These are phyloP conservation scores for Cytospora piceae DNA, from an alignment of 2,329 filamentous ascomycete genomes.

Conservation along the genomic window DNA sequence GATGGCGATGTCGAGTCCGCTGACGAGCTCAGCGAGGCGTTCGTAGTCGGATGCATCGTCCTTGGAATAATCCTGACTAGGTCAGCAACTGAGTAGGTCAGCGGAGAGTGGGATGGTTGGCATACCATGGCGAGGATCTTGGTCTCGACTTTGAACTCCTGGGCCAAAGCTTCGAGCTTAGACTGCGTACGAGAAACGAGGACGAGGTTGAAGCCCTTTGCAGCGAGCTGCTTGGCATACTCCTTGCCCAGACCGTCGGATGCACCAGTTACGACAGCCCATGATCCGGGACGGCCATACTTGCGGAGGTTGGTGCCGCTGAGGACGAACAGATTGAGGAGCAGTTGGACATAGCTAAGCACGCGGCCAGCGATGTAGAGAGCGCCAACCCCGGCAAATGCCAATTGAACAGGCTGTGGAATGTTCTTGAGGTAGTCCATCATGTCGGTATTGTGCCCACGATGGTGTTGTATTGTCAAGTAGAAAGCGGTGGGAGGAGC, in stretches of 20 bases:
- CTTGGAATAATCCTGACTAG: slow-evolving; percentile 72
- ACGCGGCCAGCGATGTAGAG: slow-evolving; percentile 61
- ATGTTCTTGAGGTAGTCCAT: slow-evolving; percentile 42
- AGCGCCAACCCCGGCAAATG: slow-evolving; percentile 59
- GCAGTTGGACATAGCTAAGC: slow-evolving; percentile 61
- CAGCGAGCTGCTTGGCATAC: slow-evolving; percentile 86
- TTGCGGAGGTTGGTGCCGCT: slow-evolving; percentile 75
- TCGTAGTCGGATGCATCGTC: slow-evolving; percentile 82
- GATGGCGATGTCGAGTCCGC: slow-evolving; percentile 79
- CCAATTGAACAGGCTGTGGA: slow-evolving; percentile 51
- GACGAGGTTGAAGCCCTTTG: slow-evolving; percentile 91
- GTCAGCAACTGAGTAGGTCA: background rate
- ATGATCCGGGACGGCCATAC: slow-evolving; percentile 89
- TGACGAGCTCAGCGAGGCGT: slow-evolving; percentile 68
- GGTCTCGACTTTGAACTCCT: slow-evolving; percentile 76
- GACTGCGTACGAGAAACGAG: slow-evolving; percentile 94
- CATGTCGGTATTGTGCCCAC: slow-evolving; percentile 5
- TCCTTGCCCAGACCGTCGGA: slow-evolving; percentile 98
- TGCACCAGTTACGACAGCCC: slow-evolving; percentile 92
- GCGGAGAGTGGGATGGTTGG: background rate
- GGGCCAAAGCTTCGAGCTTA: slow-evolving; percentile 79
- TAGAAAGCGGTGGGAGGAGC: background rate
- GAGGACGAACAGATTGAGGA: slow-evolving; percentile 71
- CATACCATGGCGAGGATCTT: slow-evolving; percentile 77
- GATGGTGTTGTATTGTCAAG: slow-evolving; percentile 6